phyloP scores from a whole-genome alignment of 345 rosid species.

The Populus euphratica region DNA sequence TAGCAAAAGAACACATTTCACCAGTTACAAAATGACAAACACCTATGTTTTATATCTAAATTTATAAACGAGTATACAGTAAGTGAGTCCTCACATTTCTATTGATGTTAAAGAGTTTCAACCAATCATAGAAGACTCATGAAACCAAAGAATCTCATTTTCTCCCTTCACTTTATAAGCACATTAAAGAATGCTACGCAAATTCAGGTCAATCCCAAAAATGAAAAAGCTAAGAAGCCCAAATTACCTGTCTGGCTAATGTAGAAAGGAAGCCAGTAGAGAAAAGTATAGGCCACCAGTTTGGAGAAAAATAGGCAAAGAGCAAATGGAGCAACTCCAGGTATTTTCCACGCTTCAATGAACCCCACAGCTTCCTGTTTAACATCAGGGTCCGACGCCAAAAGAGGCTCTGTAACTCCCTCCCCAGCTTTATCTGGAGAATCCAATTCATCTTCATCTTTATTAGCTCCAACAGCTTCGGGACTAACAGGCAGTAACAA shows the following conservation, averaged over 20 bases:
- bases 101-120: not conserved
- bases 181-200: not conserved
- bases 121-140: not conserved
- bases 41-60: not conserved
- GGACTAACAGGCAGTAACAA: constrained; percentile 74
- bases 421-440: constrained; percentile 50
- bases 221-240: not conserved
- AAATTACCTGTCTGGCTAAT: constrained; percentile 78
- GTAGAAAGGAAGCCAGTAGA: constrained; percentile 98
- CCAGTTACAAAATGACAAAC: not conserved
- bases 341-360: constrained; percentile 90
- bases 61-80: not conserved
- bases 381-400: constrained; percentile 35
- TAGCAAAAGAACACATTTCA: not conserved
- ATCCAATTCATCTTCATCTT: constrained; percentile 45
- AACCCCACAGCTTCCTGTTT: constrained; percentile 72
- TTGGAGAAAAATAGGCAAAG: constrained; percentile 91
- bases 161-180: not conserved
- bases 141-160: not conserved
- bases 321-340: constrained; percentile 93
- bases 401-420: constrained; percentile 45
- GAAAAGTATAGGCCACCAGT: constrained; percentile 93
- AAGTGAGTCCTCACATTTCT: no score
- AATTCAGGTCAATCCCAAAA: not conserved
- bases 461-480: constrained; percentile 59